Percentiles rank a stretch among this genome's conserved stretches.
phyloP scores from a whole-genome alignment of 2,329 filamentous ascomycete species.

The Colletotrichum paranaense region DNA sequence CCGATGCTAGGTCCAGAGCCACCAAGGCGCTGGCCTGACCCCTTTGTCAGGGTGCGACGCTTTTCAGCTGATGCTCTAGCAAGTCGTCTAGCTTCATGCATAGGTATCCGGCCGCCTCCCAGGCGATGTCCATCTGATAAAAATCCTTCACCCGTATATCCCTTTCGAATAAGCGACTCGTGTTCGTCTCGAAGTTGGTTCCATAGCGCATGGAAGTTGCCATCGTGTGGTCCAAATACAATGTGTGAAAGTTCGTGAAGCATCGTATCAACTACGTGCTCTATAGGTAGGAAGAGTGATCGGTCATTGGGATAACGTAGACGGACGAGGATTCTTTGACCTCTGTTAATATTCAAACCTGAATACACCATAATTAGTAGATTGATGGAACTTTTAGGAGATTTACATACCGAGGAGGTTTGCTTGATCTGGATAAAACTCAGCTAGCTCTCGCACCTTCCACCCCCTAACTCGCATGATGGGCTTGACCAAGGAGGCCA shows the following conservation, averaged over 20 bases:
- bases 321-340: conserved; percentile 84
- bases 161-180: conserved; percentile 79
- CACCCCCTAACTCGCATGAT: conserved; percentile 91
- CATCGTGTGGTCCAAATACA: conserved; percentile 84
- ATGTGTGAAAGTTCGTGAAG: conserved; percentile 95
- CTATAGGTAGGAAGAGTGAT: conserved; percentile 81
- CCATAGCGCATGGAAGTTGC: conserved; percentile 86
- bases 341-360: conserved; percentile 82
- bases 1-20: conserved; percentile 66
- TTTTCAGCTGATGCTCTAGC: conserved; percentile 82
- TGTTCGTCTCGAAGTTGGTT: conserved; percentile 90
- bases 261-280: conserved; percentile 89
- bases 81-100: conserved; percentile 78
- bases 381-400: no score
- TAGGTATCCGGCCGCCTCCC: conserved; percentile 73
- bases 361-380: not conserved
- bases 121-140: conserved; percentile 79
- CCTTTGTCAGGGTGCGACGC: conserved; percentile 66
- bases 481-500: conserved; percentile 91
- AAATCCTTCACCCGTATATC: conserved; percentile 93
- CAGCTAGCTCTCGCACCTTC: conserved; percentile 81
- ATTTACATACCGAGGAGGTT: conserved; percentile 73
- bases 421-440: conserved; percentile 83
- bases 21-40: conserved; percentile 79
- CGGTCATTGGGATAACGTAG: conserved; percentile 81